Percentiles rank a stretch among this genome's conserved stretches.
These are phyloP conservation scores for Catunica adiposa DNA, from an alignment of 2,329 filamentous ascomycete species.

Conservation along the genomic window DNA sequence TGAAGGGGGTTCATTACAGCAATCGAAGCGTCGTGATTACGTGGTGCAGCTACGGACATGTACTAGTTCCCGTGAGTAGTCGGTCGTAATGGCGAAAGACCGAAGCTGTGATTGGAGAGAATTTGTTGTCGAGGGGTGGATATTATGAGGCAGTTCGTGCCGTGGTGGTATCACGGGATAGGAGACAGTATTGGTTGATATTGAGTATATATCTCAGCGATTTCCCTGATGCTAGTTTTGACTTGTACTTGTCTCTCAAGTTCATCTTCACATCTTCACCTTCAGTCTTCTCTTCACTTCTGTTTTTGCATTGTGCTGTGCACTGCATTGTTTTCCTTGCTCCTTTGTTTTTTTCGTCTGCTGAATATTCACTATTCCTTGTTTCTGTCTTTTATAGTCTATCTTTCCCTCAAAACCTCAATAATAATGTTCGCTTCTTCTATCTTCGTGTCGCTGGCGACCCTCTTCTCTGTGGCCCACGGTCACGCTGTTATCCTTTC, in stretches of 20 bases:
- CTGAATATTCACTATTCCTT: neutral
- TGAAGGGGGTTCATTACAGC: no score
- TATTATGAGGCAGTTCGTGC: neutral
- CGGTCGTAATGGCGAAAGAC: neutral
- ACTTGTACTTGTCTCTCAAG: neutral
- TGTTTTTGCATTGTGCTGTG: slow-evolving; percentile 6
- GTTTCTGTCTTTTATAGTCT: neutral
- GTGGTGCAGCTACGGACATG: neutral
- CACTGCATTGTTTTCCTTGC: slow-evolving; percentile 5
- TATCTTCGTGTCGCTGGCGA: slow-evolving; percentile 10
- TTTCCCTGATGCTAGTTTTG: neutral
- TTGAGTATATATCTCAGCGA: neutral
- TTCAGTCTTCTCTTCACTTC: neutral
- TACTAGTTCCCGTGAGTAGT: neutral
- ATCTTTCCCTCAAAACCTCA: neutral
- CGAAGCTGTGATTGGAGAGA: neutral
- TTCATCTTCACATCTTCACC: neutral
- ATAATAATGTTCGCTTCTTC: slow-evolving; percentile 5
- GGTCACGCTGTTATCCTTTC: slow-evolving; percentile 32
- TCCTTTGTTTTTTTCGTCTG: neutral
- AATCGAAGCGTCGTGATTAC: neutral
- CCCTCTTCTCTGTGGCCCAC: slow-evolving; percentile 20
- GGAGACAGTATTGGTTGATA: neutral
- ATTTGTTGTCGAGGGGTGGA: neutral
- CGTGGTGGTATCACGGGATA: neutral